phyloP scores from a whole-genome alignment of 495 filamentous ascomycete genomes.

The Neurospora cerealis region DNA sequence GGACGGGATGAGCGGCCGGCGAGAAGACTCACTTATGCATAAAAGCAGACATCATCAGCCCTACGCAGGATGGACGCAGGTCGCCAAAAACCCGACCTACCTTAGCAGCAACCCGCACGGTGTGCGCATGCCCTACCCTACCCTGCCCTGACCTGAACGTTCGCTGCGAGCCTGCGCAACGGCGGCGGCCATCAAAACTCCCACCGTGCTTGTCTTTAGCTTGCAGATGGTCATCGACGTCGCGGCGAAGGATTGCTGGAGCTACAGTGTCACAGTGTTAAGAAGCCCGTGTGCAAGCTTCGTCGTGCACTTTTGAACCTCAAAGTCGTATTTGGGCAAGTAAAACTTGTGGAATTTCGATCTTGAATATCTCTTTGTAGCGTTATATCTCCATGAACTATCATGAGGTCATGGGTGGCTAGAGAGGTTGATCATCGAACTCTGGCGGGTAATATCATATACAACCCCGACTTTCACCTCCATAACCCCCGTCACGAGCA shows the following conservation, averaged over 20 bases:
- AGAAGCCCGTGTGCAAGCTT: neutral
- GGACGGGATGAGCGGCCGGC: neutral
- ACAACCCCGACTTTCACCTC: too few relatives aligned
- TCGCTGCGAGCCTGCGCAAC: neutral
- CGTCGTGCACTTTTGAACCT: neutral
- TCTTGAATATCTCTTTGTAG: neutral
- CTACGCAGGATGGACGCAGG: neutral
- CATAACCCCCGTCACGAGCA: neutral
- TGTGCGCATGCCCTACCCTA: neutral
- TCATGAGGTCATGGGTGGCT: neutral
- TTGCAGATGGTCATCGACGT: neutral
- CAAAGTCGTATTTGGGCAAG: neutral
- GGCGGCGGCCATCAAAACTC: neutral
- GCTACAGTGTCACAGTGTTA: neutral
- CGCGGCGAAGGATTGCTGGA: neutral
- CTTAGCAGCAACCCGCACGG: neutral
- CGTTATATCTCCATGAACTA: neutral
- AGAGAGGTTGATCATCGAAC: neutral
- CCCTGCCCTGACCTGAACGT: neutral
- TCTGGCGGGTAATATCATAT: neutral
- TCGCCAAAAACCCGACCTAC: neutral
- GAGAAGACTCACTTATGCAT: neutral
- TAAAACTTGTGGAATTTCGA: neutral
- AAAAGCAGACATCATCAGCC: neutral
- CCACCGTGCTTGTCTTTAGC: neutral